Evolutionary conservation across 2,329 filamentous ascomycete species (phyloP).

Genomic region (Myriosclerotinia scirpicola): DNA sequence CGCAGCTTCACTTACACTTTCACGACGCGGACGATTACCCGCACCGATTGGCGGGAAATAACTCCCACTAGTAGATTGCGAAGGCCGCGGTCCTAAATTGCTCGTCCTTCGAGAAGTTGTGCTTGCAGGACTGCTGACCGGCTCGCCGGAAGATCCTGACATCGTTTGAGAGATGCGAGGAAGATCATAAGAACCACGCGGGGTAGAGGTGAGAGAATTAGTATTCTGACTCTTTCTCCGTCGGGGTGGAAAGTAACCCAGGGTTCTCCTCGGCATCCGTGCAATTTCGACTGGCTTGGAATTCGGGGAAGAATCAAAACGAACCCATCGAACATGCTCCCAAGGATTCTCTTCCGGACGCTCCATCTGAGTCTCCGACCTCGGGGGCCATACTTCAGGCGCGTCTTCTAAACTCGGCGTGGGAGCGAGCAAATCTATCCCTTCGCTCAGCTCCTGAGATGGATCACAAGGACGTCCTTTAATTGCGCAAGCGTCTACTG

Average conservation of each 20-base stretch:
- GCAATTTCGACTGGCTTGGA: conserved; percentile 77
- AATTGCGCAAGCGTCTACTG: conserved; percentile 84
- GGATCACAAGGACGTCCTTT: conserved; percentile 71
- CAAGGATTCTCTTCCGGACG: conserved; percentile 59
- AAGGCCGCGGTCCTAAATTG: conserved; percentile 32
- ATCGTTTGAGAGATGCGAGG: conserved; percentile 29
- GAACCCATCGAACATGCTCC: conserved; percentile 88
- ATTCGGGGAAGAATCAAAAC: conserved; percentile 66
- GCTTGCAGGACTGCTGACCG: conserved; percentile 30
- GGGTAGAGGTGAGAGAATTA: conserved; percentile 65
- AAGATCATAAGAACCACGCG: conserved; percentile 43
- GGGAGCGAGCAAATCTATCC: conserved; percentile 53
- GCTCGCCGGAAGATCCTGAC: conserved; percentile 30
- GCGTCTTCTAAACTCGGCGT: conserved; percentile 47
- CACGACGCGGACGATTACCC: conserved; percentile 34
- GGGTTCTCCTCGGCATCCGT: conserved; percentile 72
- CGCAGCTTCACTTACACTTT: conserved; percentile 42
- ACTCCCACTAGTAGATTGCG: conserved; percentile 30
- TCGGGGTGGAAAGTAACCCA: conserved; percentile 90
- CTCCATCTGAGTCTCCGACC: conserved; percentile 34
- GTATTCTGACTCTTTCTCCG: conserved; percentile 69
- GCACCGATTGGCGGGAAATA: conserved; percentile 39
- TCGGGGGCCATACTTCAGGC: conserved; percentile 35
- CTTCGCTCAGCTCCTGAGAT: conserved; percentile 41
- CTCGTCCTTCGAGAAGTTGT: conserved; percentile 34